Evolutionary conservation across 768 basidiomycete genomes (phyloP).

Genomic region (Suillus paluster): DNA sequence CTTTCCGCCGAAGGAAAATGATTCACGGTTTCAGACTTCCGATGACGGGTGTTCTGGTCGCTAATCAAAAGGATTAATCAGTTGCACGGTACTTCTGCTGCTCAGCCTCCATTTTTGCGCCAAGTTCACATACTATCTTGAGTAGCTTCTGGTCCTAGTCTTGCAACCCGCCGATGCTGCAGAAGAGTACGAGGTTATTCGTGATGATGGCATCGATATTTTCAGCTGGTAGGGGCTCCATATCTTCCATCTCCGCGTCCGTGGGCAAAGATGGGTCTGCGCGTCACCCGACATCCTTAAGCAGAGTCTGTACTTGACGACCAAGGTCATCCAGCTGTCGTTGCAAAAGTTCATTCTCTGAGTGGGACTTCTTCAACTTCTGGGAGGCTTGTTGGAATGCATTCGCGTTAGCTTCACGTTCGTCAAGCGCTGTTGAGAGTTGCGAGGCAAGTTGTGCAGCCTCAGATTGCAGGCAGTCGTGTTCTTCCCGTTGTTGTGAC

Average conservation of each 20-base stretch:
- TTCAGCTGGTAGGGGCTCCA: constrained; percentile 50
- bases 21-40: too few relatives aligned
- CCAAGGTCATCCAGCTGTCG: constrained; percentile 83
- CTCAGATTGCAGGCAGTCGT: constrained; percentile 81
- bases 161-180: constrained; percentile 78
- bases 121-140: constrained; percentile 81
- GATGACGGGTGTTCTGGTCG: too few relatives aligned
- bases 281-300: constrained; percentile 79
- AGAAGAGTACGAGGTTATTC: constrained; percentile 87
- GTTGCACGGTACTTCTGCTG: constrained; percentile 79
- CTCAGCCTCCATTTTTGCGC: constrained; percentile 81
- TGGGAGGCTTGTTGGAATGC: constrained; percentile 63
- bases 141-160: constrained; percentile 90
- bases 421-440: constrained; percentile 71
- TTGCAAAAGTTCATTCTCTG: constrained; percentile 70
- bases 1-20: too few relatives aligned
- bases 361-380: constrained; percentile 58
- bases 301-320: constrained; percentile 79
- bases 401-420: constrained; percentile 69
- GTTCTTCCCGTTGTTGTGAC: constrained; percentile 87
- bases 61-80: too few relatives aligned
- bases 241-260: constrained; percentile 60
- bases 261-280: constrained; percentile 83
- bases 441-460: constrained; percentile 81
- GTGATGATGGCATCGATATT: constrained; percentile 84